These are phyloP conservation scores for Volvariella surrecta DNA, from an alignment of 1,284 basidiomycete genomes.

Conservation along the genomic window DNA sequence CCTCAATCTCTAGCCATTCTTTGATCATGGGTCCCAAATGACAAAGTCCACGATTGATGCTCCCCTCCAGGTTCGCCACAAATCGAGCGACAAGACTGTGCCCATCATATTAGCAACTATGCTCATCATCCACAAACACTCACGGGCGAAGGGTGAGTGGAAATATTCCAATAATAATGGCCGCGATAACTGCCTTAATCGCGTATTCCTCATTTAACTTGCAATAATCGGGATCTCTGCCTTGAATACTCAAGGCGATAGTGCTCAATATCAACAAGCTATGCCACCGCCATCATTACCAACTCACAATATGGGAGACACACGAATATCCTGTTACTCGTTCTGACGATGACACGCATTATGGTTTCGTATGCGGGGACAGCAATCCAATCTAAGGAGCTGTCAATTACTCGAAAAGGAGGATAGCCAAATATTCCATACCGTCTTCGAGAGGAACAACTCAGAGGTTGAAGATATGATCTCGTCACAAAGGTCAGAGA, in stretches of 20 bases:
- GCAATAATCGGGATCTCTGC: slow-evolving; percentile 10
- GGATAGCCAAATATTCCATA: not conserved
- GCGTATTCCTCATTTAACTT: slow-evolving; percentile 9
- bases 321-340: not conserved
- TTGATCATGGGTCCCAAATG: slow-evolving; percentile 31
- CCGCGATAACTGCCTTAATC: slow-evolving; percentile 7
- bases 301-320: too few relatives aligned
- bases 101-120: not conserved
- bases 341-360: slow-evolving; percentile 14
- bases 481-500: slow-evolving; percentile 12
- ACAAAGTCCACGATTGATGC: slow-evolving; percentile 19
- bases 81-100: slow-evolving; percentile 18
- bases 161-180: slow-evolving; percentile 7
- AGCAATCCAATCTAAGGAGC: slow-evolving; percentile 13
- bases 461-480: slow-evolving; percentile 9
- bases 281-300: too few relatives aligned
- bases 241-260: too few relatives aligned
- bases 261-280: too few relatives aligned
- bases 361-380: slow-evolving; percentile 10
- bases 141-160: slow-evolving; percentile 12
- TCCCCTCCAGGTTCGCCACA: slow-evolving; percentile 16
- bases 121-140: slow-evolving; percentile 11
- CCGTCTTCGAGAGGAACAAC: slow-evolving; percentile 7
- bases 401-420: too few relatives aligned
- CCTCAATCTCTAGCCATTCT: slow-evolving; percentile 28